Base-by-base conservation (phyloP, 257 asterid genomes). In the Scutellaria baicalensis region DNA sequence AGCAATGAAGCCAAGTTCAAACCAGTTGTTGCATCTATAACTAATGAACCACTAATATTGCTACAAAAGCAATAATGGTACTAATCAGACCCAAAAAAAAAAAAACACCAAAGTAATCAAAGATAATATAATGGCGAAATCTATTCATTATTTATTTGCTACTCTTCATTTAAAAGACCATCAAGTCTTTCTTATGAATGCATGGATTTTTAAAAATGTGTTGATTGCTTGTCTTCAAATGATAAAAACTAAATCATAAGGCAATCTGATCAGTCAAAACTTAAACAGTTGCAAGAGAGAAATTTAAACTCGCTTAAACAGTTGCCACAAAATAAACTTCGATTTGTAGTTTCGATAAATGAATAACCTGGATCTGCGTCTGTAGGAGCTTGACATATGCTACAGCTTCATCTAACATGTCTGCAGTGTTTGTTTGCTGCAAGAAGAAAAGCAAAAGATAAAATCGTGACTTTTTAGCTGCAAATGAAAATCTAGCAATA, bases 351-450 rank as follows among this genome's bases (percentile, higher is more conserved):
- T 64, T 59, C 4, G 49, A 44, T 60, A 49, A 67, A 55, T 20
- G 48, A 59, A 76, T 65, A 78, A 88, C 98, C 96, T 92, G 93
- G 80, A 90, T 92, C 83, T 90, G 93, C 54, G 68, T 85, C 83
- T 92, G 97, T 31, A 90, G 89, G 78, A 79, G 78, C 77, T 88
- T 90, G 68, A 90, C 98, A 67, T 92, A 92, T 63, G 86, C 87
- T 21, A 90, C 97, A 40, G 97, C 98, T 77, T 92, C 98, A 9
- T 92, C 98, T 72, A 92, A 87, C 98, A 90, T 90, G 88, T 92
- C 97, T n/a, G 97, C 93, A 0, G 98, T 92, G 86, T 90, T 92
- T 2, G 97, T 92, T 92, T 88, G 97, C 97, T 92, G 93, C 85
- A 72, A 38, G 23, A 58, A 40, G 20, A 78, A 70, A 77, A 71